Evolutionary conservation across 257 asterid species (phyloP), one percentile per base, ranked within the genome.

Genomic region (Hygrophila difformis): DNA sequence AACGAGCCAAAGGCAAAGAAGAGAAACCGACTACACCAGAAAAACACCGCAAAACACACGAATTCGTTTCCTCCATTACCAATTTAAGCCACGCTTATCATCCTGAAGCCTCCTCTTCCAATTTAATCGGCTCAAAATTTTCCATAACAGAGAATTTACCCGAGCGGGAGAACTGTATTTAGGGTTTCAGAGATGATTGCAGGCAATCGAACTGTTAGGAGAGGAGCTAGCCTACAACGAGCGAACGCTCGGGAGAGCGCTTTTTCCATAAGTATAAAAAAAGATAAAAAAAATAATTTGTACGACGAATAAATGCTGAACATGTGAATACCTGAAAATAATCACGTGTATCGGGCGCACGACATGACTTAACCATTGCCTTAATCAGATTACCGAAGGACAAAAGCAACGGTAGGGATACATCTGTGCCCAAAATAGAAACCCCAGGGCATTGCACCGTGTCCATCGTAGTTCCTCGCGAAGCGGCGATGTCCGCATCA

Each of bases 121-220:
- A 22, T 18, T 22, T 16, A 1, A 14, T 11, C 50, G 35, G 31
- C 22, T 39, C 18, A 47, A 33, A 12, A 36, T 21, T 11, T 17
- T 3, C n/a, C 18, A 15, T 2, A 34, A 18, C 45, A 28, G 43
- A 24, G 19, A 37, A 21, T 12, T 26, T 47, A 33, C 6, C 14
- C 8, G 44, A 45, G 47, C 20, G 39, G 3, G 17, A 36, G 11
- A 19, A 39, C n/a, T 23, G 22, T 49, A 5, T n/a, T 13, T 14
- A 60, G 73, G 68, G 64, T 66, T 66, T 15, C 18, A 47, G 39
- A 26, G 53, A 31, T 18, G 63, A 38, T 34, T 34, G 41, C 31
- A 23, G 37, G 34, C 53, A 34, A 35, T 7, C 5, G 47, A 50
- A 39, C 17, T 12, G 46, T 37, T 17, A 23, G 34, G n/a, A 10